phyloP scores from a whole-genome alignment of 768 basidiomycete species.

The Lentinula raphanica region DNA sequence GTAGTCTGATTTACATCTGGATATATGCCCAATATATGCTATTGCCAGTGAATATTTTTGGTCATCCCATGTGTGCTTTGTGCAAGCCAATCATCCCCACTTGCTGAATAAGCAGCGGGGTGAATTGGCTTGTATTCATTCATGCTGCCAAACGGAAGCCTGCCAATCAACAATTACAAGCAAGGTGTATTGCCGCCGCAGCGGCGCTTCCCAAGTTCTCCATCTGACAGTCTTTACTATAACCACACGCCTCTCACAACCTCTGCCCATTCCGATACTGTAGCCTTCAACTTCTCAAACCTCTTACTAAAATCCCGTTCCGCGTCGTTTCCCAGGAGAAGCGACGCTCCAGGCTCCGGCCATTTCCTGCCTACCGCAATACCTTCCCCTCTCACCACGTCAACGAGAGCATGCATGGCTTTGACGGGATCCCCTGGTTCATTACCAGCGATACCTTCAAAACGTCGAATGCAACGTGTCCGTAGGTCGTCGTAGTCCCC shows the following conservation, averaged over 20 bases:
- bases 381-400: slow-evolving; percentile 49
- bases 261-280: slow-evolving; percentile 53
- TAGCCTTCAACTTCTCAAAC: slow-evolving; percentile 34
- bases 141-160: too few species aligned
- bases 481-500: slow-evolving; percentile 45
- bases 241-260: slow-evolving; percentile 30
- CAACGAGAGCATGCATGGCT: slow-evolving; percentile 47
- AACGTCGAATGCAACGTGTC: slow-evolving; percentile 22
- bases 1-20: too few species aligned
- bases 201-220: too few species aligned
- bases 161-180: too few species aligned
- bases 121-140: too few species aligned
- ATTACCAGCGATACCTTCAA: slow-evolving; percentile 33
- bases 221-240: too few species aligned
- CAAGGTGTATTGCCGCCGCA: too few species aligned
- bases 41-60: too few species aligned
- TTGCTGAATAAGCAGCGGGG: too few species aligned
- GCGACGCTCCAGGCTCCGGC: slow-evolving; percentile 31
- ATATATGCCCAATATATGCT: too few species aligned
- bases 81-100: too few species aligned
- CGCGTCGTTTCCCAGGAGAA: slow-evolving; percentile 51
- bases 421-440: slow-evolving; percentile 56
- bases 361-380: slow-evolving; percentile 37
- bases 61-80: too few species aligned
- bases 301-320: slow-evolving; percentile 47